Base-by-base conservation (phyloP, 108 stramenopile species). In the Cyclostephanos invisitatus region DNA sequence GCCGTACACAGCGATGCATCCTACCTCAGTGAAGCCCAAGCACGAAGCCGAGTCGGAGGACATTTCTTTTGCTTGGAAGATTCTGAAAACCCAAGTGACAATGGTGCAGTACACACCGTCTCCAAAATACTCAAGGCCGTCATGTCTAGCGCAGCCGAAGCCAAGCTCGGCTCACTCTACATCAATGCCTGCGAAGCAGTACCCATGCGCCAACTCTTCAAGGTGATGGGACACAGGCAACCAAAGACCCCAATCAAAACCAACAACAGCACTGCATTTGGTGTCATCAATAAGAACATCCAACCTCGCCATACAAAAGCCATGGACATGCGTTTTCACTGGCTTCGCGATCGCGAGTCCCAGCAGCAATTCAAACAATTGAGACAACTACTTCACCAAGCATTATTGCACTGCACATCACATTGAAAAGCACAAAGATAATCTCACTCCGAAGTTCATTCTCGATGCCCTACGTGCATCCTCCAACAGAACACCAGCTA, bases 121-220 rank as follows among this genome's bases (percentile, higher is more conserved):
- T 25, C 18, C 61, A 6, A 46, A 25, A 74, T 67, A 37, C 57
- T 75, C 17, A 61, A 62, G 38, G 2, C 35, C 15, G 80, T 73
- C 20, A 32, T 62, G 32, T 38, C 76, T 15, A 57, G 64, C 9
- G 70, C 81, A 14, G 49, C 59, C 42, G 80, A 84, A 69, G 80
- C 80, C 10, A 80, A 85, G 42, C 44, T 75, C 9, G 73, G 77
- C 17, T 77, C 73, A 1, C 61, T 57, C 1, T 78, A 65, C 68
- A 4, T 50, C 42, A 83, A 83, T 44, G 62, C 50, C 49, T 47
- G 74, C 55, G 62, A 83, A 35, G 77, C 47, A 12, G 11, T 29
- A 9, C 40, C 47, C 20, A 54, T 68, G n/a, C 75, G 67, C 2
- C 29, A 24, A 15, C 22, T 68, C 17, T 71, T 73, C 7, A 46